phyloP scores from a whole-genome alignment of 139 green algal species.

The Chlamydomonas schloesseri region DNA sequence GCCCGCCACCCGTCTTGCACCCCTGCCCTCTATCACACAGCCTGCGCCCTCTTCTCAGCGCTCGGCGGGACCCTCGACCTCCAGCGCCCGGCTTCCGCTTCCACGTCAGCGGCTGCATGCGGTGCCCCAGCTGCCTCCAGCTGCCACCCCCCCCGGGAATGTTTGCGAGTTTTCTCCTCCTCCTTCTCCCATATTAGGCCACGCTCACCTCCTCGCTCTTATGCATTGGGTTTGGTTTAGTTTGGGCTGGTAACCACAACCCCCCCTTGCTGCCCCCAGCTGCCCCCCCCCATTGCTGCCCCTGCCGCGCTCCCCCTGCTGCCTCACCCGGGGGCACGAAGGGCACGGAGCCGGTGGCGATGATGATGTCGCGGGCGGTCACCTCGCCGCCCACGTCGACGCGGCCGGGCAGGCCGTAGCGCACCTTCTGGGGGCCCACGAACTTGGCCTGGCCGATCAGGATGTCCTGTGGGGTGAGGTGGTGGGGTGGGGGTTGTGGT shows the following conservation, averaged over 20 bases:
- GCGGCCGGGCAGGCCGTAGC: constrained; percentile 90
- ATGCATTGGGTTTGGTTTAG: no score
- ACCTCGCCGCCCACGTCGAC: constrained; percentile 93
- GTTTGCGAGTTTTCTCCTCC: no score
- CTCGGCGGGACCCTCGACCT: no score
- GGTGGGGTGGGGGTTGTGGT: neutral
- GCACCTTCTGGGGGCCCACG: constrained; percentile 84
- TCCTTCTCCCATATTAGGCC: no score
- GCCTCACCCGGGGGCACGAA: constrained; percentile 91
- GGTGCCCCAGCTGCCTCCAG: neutral
- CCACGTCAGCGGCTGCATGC: no score
- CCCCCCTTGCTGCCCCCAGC: no score
- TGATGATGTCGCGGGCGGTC: constrained; percentile 96
- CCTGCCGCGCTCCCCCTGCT: neutral
- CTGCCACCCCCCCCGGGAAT: neutral
- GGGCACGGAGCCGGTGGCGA: constrained; percentile 96
- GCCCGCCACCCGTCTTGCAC: no score
- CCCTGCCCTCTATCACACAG: neutral
- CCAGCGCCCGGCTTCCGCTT: neutral
- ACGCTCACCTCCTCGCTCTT: no score
- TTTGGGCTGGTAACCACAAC: no score
- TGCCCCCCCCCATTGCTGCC: neutral
- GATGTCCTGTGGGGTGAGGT: constrained; percentile 83
- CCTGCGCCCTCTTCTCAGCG: neutral
- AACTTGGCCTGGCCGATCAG: constrained; percentile 92